phyloP scores from a whole-genome alignment of 441 rosid genomes.

The Melastoma candidum region DNA sequence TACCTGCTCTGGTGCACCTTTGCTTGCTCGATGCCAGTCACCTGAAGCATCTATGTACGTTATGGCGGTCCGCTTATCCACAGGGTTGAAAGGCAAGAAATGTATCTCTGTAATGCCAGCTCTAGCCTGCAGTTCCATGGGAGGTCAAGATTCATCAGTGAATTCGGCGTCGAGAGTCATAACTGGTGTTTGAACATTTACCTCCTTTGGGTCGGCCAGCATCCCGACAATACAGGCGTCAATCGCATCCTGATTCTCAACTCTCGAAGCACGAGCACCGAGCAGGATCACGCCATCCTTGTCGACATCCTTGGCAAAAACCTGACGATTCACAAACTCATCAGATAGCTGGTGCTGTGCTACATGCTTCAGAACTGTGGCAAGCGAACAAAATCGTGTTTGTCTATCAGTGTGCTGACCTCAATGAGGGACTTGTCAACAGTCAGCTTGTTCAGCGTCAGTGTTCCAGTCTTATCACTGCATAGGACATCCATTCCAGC shows the following conservation, averaged over 20 bases:
- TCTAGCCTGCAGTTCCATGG: slow-evolving; percentile 27
- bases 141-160: neutral
- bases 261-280: slow-evolving; percentile 65
- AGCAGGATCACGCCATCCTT: slow-evolving; percentile 38
- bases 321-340: slow-evolving; percentile 16
- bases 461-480: slow-evolving; percentile 72
- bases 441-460: slow-evolving; percentile 65
- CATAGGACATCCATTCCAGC: slow-evolving; percentile 18
- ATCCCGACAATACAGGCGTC: slow-evolving; percentile 69
- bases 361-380: no score
- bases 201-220: slow-evolving; percentile 63
- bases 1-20: slow-evolving; percentile 67
- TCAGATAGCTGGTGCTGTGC: no score
- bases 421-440: slow-evolving; percentile 58
- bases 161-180: no score
- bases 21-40: slow-evolving; percentile 52
- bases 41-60: slow-evolving; percentile 41
- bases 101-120: slow-evolving; percentile 44
- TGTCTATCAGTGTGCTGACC: slow-evolving; percentile 17
- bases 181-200: neutral
- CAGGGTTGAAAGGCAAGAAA: slow-evolving; percentile 57
- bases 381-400: no score
- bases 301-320: slow-evolving; percentile 36
- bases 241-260: slow-evolving; percentile 68
- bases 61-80: slow-evolving; percentile 56